Evolutionary conservation across 1,284 basidiomycete genomes (phyloP), one percentile per base, ranked within the genome.

Genomic region (Puccinia hordei): DNA sequence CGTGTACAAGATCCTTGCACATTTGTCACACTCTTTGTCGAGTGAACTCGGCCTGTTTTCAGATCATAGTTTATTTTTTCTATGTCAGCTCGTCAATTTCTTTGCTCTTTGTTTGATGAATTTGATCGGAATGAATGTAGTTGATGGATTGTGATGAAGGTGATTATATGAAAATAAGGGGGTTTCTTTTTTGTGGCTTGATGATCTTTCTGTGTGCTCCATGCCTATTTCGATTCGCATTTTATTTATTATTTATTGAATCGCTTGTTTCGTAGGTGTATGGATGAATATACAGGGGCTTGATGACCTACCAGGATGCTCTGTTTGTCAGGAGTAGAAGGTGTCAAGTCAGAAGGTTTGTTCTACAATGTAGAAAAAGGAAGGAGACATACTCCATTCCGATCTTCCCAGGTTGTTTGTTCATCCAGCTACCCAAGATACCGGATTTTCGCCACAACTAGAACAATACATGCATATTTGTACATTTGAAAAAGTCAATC

Each of bases 1-100:
- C 12, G 82, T 82, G 22, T 82, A 76, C 4, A 82, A 51, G 44
- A 82, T 83, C 0, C 82, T 65, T 0, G 83, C 83, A 65, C 73
- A 76, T 51, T 82, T 81, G 6, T 71, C 41, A 33, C 77, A 82
- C 46, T 83, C 83, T 33, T 76, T 49, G 41, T 82, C 82, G 17
- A 83, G 75, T 8, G 81, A 81, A 5, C 81, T 72, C 10, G 82
- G 82, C 51, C 76, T 78, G 53, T 24, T 73, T 68, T 55, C 53
- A 27, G 24, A 51, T 49, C 41, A 46, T 19, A 66, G 2, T 13
- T n/a, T n/a, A n/a, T n/a, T 0, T 66, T 66, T 22, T 4, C 12
- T 0, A 6, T 27, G 41, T 44, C 63, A 63, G 61, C 35, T 63
- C 3, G 63, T 66, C 24, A 13, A 15, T 24, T 27, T n/a, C 12